Conservation (phyloP, 2,329 filamentous ascomycete genomes). For the Albophoma yamanashiensis region DNA sequence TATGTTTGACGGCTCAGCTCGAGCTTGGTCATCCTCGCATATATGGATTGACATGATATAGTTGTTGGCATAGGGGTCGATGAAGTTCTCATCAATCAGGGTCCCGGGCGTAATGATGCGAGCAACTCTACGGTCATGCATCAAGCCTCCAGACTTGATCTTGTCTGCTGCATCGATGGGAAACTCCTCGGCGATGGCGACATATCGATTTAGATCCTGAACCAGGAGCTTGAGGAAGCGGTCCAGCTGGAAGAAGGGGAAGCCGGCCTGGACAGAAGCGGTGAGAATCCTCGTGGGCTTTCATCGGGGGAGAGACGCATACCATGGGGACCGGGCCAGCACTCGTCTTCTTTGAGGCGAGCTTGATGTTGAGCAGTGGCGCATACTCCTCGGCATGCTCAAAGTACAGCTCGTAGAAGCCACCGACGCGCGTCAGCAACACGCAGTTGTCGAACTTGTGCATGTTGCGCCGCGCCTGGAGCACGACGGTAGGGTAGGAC, state of each 20-base stretch:
- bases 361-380: constrained; percentile 77
- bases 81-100: constrained; percentile 93
- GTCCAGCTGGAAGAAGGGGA: constrained; percentile 87
- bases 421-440: constrained; percentile 80
- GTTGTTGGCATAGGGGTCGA: constrained; percentile 89
- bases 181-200: constrained; percentile 91
- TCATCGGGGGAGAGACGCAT: constrained; percentile 12
- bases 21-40: neutral
- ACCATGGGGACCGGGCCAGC: constrained; percentile 80
- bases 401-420: constrained; percentile 97
- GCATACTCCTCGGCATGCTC: constrained; percentile 87
- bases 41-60: constrained; percentile 77
- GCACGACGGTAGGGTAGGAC: constrained; percentile 75
- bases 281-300: neutral
- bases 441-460: constrained; percentile 84
- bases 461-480: constrained; percentile 85
- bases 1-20: neutral
- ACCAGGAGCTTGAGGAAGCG: constrained; percentile 88
- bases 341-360: constrained; percentile 69
- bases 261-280: constrained; percentile 55
- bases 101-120: constrained; percentile 91
- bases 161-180: constrained; percentile 60
- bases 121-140: constrained; percentile 77
- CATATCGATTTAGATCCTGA: constrained; percentile 79
- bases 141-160: constrained; percentile 62